Evolutionary conservation across 805 yeast genomes (phyloP), one percentile per base, ranked within the genome.

Genomic region (Myxozyma melibiosi): DNA sequence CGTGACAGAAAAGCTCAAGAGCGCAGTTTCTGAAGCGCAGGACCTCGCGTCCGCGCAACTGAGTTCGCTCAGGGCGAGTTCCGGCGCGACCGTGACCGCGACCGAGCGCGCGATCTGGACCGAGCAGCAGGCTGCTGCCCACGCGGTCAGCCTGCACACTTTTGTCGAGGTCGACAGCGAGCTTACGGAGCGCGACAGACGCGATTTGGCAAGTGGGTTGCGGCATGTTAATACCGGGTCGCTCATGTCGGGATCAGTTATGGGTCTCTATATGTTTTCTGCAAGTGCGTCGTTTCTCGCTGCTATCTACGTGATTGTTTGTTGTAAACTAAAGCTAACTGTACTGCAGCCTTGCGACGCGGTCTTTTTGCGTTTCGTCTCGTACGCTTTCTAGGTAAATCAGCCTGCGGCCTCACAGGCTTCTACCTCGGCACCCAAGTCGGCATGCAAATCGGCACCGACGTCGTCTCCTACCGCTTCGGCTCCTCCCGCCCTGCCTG

Each of bases 361-460:
- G 38, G 35, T 27, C 13, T 38, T 8, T 41, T 46, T 33, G 20
- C 16, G 8, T 11, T 47, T 18, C 18, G 42, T 7, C 11, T 27
- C 2, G 16, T 16, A 6, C 35, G 49, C 20, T 6, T 39, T 1
- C n/a, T 54, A 18, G 58, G 53, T 13, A 47, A 48, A 47, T n/a
- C 50, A 7, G 37, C 37, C 2, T 35, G 27, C 9, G 59, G 59
- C 24, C 20, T 44, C n/a, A 22, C 41, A 1, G 61, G 61, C 7
- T 53, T 57, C 41, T 43, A 37, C 49, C 33, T 31, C 45, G 61
- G 61, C 22, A 22, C 46, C 25, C 58, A 57, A 16, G 31, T 57
- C 9, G 61, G 58, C 14, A 41, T 52, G 18, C 11, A 18, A 2
- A 22, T 44, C 28, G 61, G 61, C 44, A 39, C 54, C 18, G 54